Conservation (phyloP, 2,329 filamentous ascomycete species). For the Monilinia polystroma region DNA sequence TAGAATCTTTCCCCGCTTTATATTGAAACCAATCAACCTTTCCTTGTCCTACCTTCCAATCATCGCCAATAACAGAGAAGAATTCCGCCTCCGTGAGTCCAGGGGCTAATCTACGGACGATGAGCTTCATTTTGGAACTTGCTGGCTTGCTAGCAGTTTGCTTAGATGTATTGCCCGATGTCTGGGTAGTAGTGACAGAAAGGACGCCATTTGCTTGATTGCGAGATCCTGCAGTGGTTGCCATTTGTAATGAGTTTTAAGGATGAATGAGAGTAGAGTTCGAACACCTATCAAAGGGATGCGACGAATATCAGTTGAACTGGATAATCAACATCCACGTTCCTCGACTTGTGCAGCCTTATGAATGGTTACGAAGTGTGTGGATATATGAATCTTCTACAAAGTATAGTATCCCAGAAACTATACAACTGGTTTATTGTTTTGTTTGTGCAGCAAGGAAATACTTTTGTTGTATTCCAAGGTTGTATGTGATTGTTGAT, state of each 20-base stretch:
- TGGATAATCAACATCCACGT: background rate
- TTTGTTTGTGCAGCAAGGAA: background rate
- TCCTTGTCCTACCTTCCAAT: slow-evolving; percentile 78
- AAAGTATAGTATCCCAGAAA: background rate
- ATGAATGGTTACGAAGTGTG: background rate
- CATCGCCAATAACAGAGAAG: slow-evolving; percentile 65
- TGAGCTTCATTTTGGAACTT: slow-evolving; percentile 70
- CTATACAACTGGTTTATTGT: background rate
- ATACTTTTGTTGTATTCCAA: background rate
- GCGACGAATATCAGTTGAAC: background rate
- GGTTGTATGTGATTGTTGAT: background rate
- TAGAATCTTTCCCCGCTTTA: slow-evolving; percentile 72
- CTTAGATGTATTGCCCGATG: slow-evolving; percentile 45
- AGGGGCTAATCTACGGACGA: slow-evolving; percentile 81
- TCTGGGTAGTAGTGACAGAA: slow-evolving; percentile 49
- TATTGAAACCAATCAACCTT: slow-evolving; percentile 84
- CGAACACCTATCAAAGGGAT: slow-evolving; percentile 16
- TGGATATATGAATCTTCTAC: background rate
- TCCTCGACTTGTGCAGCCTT: too few relatives aligned
- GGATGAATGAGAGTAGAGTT: background rate
- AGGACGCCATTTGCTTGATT: slow-evolving; percentile 53
- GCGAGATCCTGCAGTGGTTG: slow-evolving; percentile 33
- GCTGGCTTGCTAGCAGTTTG: slow-evolving; percentile 47
- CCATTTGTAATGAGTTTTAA: slow-evolving; percentile 9
- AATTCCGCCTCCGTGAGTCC: slow-evolving; percentile 81